Base-by-base conservation (phyloP, 1,284 basidiomycete species). In the Amylostereum chailletii region DNA sequence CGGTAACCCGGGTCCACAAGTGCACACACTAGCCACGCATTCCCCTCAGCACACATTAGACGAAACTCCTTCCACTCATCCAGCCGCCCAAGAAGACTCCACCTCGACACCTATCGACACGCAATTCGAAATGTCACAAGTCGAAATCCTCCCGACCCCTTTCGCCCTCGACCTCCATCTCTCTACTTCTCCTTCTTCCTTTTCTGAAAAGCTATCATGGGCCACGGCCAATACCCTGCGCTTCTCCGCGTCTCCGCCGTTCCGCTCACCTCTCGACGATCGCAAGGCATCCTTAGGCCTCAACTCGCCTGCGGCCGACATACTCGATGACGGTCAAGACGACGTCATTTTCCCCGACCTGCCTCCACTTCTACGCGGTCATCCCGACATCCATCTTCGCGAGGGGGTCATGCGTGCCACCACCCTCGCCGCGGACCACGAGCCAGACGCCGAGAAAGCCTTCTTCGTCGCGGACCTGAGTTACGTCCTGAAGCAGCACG, bases 401-500 rank as follows among this genome's bases (percentile, higher is more conserved):
- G 76, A 79, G 53, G 85, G 86, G 10, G 78, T 91, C 53, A 80
- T 86, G 67, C 72, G 75, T 34, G 81, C 86, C 1, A 70, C 74
- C 8, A 68, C 69, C 45, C 69, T 75, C 30, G 68, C 75, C 10
- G 71, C 71, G 39, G 70, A 71, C 32, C 71, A 76, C 52, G 74
- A 77, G 54, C 72, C 74, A 26, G 81, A 94, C 60, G 85, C 90
- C 9, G 96, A 99, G 68, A 85, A 86, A 57, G 94, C 96, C 1
- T 98, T 98, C 67, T 98, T 96, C 61, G 93, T 97, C 8, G 94
- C 89, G 32, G 94, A 99, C 68, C 79, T 99, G 34, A 84, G 87
- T 56, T 79, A 87, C 56, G 88, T 99, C 11, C 95, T 90, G 65
- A 74, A 75, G 51, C 93, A 96, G 62, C 89, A 94, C 62, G 71